phyloP scores from a whole-genome alignment of 2,329 filamentous ascomycete species.

The Fusarium praegraminearum region DNA sequence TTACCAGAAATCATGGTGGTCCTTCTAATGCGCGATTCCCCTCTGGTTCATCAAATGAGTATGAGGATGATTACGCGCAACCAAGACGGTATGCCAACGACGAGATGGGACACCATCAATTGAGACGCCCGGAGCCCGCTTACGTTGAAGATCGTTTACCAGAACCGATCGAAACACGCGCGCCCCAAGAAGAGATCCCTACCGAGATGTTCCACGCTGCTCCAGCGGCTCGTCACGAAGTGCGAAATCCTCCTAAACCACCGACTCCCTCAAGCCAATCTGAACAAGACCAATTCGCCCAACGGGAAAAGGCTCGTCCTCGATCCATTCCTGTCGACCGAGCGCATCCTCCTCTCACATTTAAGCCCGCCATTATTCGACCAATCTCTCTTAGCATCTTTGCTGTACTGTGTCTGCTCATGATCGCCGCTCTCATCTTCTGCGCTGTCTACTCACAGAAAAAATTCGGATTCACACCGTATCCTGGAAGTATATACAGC shows the following conservation, averaged over 20 bases:
- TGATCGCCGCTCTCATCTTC: slow-evolving; percentile 79
- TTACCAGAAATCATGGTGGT: slow-evolving; percentile 79
- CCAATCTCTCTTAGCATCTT: slow-evolving; percentile 71
- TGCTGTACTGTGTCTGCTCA: slow-evolving; percentile 72
- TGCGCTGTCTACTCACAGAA: slow-evolving; percentile 75
- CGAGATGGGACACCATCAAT: slow-evolving; percentile 35
- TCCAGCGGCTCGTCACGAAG: slow-evolving; percentile 34
- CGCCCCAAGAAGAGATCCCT: slow-evolving; percentile 33
- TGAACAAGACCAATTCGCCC: slow-evolving; percentile 26
- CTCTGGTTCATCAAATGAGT: slow-evolving; percentile 54
- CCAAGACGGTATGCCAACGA: slow-evolving; percentile 37
- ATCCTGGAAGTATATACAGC: slow-evolving; percentile 74
- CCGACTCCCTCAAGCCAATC: slow-evolving; percentile 34
- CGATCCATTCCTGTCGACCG: slow-evolving; percentile 55
- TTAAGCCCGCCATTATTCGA: slow-evolving; percentile 78
- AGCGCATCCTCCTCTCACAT: slow-evolving; percentile 68
- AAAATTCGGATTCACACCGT: slow-evolving; percentile 75
- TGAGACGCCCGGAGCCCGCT: slow-evolving; percentile 45
- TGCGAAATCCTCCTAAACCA: slow-evolving; percentile 18
- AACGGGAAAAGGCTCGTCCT: slow-evolving; percentile 48
- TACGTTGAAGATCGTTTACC: slow-evolving; percentile 48
- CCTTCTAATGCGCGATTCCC: slow-evolving; percentile 65
- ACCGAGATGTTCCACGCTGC: slow-evolving; percentile 25
- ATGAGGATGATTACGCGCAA: slow-evolving; percentile 48
- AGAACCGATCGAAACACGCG: slow-evolving; percentile 37